Percentiles rank a stretch among this genome's conserved stretches.
Evolutionary conservation across 768 basidiomycete genomes (phyloP).

Genomic region (Cubamyces lactineus): DNA sequence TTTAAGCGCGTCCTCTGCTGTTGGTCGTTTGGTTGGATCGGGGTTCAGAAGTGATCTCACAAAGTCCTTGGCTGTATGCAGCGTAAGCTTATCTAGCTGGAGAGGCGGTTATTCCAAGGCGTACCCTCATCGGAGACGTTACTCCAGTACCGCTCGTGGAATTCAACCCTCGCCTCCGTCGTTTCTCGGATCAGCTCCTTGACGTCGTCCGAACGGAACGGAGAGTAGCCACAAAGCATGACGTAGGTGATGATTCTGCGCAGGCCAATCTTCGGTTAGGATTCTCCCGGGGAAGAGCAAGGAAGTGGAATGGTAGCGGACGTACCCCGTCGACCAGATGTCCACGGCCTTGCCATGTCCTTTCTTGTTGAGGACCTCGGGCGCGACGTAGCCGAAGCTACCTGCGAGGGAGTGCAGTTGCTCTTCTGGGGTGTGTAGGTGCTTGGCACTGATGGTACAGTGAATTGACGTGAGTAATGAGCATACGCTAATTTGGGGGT

Average conservation of each 20-base stretch:
- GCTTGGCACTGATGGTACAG: constrained; percentile 67
- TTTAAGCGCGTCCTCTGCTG: constrained; percentile 69
- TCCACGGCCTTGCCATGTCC: constrained; percentile 94
- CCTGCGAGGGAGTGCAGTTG: constrained; percentile 75
- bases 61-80: constrained; percentile 75
- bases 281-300: neutral
- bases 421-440: constrained; percentile 72
- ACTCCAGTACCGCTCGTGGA: constrained; percentile 94
- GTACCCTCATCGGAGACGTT: constrained; percentile 80
- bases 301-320: constrained; percentile 2
- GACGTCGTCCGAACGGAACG: constrained; percentile 85
- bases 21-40: constrained; percentile 71
- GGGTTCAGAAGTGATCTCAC: constrained; percentile 71
- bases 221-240: constrained; percentile 92
- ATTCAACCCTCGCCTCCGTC: constrained; percentile 81
- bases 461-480: neutral
- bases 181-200: constrained; percentile 81
- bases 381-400: constrained; percentile 89
- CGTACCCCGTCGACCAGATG: constrained; percentile 90
- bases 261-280: neutral
- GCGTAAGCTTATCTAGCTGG: neutral
- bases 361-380: constrained; percentile 78
- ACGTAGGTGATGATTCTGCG: constrained; percentile 92
- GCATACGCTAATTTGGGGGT: neutral
- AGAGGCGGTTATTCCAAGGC: neutral